Conservation (phyloP, 352 stramenopile species). For the Blastocystis sp. region DNA sequence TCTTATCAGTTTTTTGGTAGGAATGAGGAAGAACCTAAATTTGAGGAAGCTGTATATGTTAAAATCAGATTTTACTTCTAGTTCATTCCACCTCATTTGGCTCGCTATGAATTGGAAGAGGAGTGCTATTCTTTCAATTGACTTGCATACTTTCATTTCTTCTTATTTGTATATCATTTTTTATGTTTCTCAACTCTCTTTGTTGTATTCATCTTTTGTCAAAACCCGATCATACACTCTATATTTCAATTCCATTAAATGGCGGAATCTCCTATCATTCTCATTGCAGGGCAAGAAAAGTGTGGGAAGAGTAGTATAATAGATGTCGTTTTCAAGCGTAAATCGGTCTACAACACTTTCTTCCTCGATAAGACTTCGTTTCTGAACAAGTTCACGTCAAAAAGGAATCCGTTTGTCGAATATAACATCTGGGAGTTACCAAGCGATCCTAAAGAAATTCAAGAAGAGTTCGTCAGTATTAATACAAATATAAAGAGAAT, state of each 20-base stretch:
- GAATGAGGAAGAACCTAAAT: neutral
- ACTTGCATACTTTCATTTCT: neutral
- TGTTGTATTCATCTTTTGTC: neutral
- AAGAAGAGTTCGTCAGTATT: conserved; percentile 20
- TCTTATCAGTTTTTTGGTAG: neutral
- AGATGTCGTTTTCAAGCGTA: conserved; percentile 61
- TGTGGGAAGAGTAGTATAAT: conserved; percentile 62
- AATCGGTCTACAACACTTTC: conserved; percentile 61
- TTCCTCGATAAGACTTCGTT: conserved; percentile 47
- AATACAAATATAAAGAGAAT: conserved; percentile 15
- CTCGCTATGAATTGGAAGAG: neutral
- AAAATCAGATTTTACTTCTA: neutral
- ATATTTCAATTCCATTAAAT: neutral
- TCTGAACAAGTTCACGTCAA: conserved; percentile 37
- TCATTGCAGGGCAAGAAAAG: conserved; percentile 59
- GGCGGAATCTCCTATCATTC: conserved; percentile 34
- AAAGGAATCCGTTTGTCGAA: conserved; percentile 52
- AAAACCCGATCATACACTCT: neutral
- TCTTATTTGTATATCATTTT: neutral
- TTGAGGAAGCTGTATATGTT: neutral
- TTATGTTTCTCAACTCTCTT: neutral
- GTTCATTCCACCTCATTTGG: conserved; percentile 41
- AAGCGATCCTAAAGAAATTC: conserved; percentile 37
- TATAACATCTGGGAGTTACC: conserved; percentile 60
- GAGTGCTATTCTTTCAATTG: neutral